Evolutionary conservation across 2,329 filamentous ascomycete species (phyloP).

Genomic region (Phialophora chinensis): DNA sequence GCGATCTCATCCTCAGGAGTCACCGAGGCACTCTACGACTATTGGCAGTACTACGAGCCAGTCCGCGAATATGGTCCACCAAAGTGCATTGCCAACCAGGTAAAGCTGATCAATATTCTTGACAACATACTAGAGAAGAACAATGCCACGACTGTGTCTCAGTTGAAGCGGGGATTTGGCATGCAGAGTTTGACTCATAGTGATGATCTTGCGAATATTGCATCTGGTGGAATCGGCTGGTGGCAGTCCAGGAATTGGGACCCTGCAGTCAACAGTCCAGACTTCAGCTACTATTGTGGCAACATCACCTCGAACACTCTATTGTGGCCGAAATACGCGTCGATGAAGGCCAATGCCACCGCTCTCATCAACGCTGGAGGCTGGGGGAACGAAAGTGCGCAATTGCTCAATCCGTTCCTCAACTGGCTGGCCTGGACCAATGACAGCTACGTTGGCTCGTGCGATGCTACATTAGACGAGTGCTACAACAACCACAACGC

Average conservation of each 20-base stretch:
- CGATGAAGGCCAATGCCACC: slow-evolving; percentile 49
- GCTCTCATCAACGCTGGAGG: slow-evolving; percentile 57
- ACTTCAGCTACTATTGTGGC: slow-evolving; percentile 61
- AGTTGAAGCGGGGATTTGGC: slow-evolving; percentile 61
- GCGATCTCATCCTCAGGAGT: slow-evolving; percentile 82
- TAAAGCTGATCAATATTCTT: slow-evolving; percentile 64
- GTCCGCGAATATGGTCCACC: slow-evolving; percentile 62
- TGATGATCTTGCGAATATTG: slow-evolving; percentile 60
- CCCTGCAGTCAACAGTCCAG: slow-evolving; percentile 56
- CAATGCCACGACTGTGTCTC: slow-evolving; percentile 49
- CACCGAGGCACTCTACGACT: slow-evolving; percentile 77
- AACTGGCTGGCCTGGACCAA: slow-evolving; percentile 65
- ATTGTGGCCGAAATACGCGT: slow-evolving; percentile 51
- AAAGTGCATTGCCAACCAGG: slow-evolving; percentile 69
- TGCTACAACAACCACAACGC: slow-evolving; percentile 60
- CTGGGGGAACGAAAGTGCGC: slow-evolving; percentile 50
- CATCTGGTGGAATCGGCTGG: slow-evolving; percentile 52
- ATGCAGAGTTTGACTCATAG: slow-evolving; percentile 48
- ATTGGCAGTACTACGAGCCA: slow-evolving; percentile 69
- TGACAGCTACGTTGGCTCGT: slow-evolving; percentile 49
- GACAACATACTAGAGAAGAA: slow-evolving; percentile 64
- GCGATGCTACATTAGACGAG: slow-evolving; percentile 54
- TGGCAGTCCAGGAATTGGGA: slow-evolving; percentile 69
- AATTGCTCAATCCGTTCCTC: slow-evolving; percentile 58
- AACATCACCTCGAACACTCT: slow-evolving; percentile 58